A percentile compares a stretch with the other conserved stretches of the same genome.
Evolutionary conservation across 345 rosid species (phyloP).

Genomic region (Adansonia digitata): DNA sequence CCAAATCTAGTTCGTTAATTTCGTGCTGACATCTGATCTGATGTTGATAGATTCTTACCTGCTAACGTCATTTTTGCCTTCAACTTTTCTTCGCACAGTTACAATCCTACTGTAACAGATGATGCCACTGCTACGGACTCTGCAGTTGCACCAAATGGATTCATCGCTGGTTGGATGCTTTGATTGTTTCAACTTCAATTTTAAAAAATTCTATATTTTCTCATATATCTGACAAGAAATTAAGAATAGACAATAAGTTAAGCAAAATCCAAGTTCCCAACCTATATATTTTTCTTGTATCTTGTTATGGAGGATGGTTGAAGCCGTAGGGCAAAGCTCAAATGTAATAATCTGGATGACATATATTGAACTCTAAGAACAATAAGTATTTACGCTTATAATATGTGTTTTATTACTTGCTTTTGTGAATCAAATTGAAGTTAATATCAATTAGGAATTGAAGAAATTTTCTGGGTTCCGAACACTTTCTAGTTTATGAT

Average conservation of each 20-base stretch:
- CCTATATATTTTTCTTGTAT: not conserved
- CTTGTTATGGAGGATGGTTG: not conserved
- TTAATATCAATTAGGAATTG: no score
- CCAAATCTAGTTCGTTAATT: not conserved
- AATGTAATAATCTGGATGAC: not conserved
- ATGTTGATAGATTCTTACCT: not conserved
- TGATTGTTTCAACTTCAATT: slow-evolving; percentile 6
- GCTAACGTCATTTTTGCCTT: not conserved
- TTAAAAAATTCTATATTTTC: not conserved
- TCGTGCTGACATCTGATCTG: not conserved
- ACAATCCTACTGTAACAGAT: slow-evolving; percentile 25
- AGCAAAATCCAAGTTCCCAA: not conserved
- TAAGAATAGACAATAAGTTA: not conserved
- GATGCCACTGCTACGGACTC: slow-evolving; percentile 25
- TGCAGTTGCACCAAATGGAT: slow-evolving; percentile 27
- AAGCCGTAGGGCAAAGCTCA: not conserved
- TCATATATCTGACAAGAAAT: not conserved
- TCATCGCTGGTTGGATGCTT: slow-evolving; percentile 43
- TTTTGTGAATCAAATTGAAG: not conserved
- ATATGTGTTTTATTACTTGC: not conserved
- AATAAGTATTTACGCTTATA: not conserved
- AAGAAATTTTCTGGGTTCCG: no score
- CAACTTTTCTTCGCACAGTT: slow-evolving; percentile 12
- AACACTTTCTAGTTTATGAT: no score
- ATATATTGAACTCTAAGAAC: not conserved